phyloP scores from a whole-genome alignment of 805 yeast species.

The Monosporozyma aerobia region DNA sequence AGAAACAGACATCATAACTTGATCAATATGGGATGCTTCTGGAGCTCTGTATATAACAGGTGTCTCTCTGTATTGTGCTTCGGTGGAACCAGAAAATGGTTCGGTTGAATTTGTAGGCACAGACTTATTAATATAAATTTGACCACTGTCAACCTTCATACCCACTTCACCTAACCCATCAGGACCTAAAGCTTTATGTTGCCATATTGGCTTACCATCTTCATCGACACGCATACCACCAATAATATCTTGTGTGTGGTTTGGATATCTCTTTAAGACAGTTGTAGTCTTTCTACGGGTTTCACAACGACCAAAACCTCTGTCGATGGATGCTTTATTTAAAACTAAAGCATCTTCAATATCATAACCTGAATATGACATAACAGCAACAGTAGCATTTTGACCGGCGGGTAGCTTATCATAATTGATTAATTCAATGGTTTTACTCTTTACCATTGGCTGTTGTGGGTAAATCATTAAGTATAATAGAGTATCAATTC shows the following conservation, averaged over 20 bases:
- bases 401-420: slow-evolving; percentile 98
- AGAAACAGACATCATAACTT: slow-evolving; percentile 93
- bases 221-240: slow-evolving; percentile 88
- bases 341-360: slow-evolving; percentile 96
- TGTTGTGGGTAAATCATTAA: slow-evolving; percentile 98
- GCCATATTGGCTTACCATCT: slow-evolving; percentile 70
- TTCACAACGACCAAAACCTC: slow-evolving; percentile 98
- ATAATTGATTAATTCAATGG: slow-evolving; percentile 89
- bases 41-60: slow-evolving; percentile 92
- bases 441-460: slow-evolving; percentile 97
- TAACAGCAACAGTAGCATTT: slow-evolving; percentile 96
- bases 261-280: slow-evolving; percentile 81
- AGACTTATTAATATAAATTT: slow-evolving; percentile 85
- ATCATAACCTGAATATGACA: slow-evolving; percentile 98
- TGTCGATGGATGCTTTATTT: slow-evolving; percentile 85
- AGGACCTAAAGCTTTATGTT: slow-evolving; percentile 79
- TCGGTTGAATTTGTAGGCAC: slow-evolving; percentile 76
- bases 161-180: slow-evolving; percentile 98
- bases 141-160: slow-evolving; percentile 80
- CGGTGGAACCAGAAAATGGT: slow-evolving; percentile 22
- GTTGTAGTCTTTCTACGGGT: slow-evolving; percentile 88
- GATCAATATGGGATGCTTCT: slow-evolving; percentile 90
- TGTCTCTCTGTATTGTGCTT: slow-evolving; percentile 68
- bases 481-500: slow-evolving; percentile 89
- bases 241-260: slow-evolving; percentile 84